Percentiles rank a stretch among this genome's conserved stretches.
Conservation (phyloP, 2,329 filamentous ascomycete species). For the Claviceps purpurea region DNA sequence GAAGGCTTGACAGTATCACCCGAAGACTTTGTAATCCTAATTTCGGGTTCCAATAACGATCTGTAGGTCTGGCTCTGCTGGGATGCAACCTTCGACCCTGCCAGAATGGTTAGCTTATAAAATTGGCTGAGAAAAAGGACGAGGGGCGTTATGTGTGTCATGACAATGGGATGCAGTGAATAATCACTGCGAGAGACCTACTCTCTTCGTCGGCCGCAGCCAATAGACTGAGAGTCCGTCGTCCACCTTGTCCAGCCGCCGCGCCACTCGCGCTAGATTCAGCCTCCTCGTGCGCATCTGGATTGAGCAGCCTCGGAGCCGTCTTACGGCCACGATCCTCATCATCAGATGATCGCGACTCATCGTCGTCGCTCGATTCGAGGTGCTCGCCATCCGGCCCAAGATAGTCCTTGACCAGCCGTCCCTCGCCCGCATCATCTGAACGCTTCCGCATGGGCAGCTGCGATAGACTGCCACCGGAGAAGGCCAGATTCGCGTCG, state of each 20-base stretch:
- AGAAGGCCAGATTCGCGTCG: conserved; percentile 53
- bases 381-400: conserved; percentile 53
- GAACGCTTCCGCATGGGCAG: conserved; percentile 43
- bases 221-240: conserved; percentile 46
- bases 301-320: conserved; percentile 32
- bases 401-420: conserved; percentile 55
- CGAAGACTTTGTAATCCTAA: conserved; percentile 49
- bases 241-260: conserved; percentile 22
- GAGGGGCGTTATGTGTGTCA: too few species aligned
- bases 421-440: conserved; percentile 31
- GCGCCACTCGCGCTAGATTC: conserved; percentile 20
- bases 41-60: conserved; percentile 54
- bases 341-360: conserved; percentile 48
- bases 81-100: conserved; percentile 40
- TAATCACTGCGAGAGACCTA: conserved; percentile 28
- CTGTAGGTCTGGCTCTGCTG: conserved; percentile 33
- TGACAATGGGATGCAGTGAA: too few species aligned
- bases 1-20: conserved; percentile 44
- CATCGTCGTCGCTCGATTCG: conserved; percentile 61
- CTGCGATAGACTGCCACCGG: conserved; percentile 48
- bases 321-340: conserved; percentile 52
- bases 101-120: neutral
- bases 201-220: conserved; percentile 69
- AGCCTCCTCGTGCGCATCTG: conserved; percentile 22
- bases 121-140: neutral